Evolutionary conservation across 2,329 filamentous ascomycete genomes (phyloP).

Genomic region (Neonectria magnoliae): DNA sequence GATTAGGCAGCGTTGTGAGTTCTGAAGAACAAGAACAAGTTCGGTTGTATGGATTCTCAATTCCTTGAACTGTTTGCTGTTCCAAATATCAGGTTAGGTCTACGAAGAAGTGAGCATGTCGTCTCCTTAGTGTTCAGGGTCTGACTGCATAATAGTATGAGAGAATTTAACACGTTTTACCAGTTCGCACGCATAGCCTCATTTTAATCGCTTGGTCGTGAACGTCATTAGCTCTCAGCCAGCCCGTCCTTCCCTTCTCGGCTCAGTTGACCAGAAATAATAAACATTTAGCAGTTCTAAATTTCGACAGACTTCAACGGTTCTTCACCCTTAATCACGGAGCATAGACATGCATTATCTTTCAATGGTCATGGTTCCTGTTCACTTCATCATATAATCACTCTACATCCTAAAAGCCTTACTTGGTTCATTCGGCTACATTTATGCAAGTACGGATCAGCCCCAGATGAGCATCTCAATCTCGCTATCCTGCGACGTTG

Average conservation of each 20-base stretch:
- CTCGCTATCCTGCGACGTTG: not conserved
- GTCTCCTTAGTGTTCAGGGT: not conserved
- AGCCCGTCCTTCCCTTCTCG: no score
- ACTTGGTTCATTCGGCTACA: not conserved
- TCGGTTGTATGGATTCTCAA: not conserved
- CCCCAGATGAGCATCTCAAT: not conserved
- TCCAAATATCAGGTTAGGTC: not conserved
- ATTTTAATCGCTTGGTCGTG: not conserved
- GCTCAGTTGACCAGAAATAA: no score
- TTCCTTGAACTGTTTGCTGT: not conserved
- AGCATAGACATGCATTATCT: no score
- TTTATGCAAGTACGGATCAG: no score
- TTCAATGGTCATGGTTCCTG: no score
- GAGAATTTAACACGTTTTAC: not conserved
- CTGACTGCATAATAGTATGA: accelerated
- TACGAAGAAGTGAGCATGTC: no score
- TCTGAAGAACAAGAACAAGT: not conserved
- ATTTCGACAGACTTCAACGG: no score
- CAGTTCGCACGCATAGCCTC: not conserved
- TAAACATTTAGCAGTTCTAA: no score
- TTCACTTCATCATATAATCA: no score
- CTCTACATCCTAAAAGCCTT: not conserved
- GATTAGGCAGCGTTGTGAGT: not conserved
- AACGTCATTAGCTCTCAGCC: no score
- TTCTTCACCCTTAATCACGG: no score